Evolutionary conservation across 441 rosid genomes (phyloP), one percentile per base, ranked within the genome.

Genomic region (Corymbia calophylla): DNA sequence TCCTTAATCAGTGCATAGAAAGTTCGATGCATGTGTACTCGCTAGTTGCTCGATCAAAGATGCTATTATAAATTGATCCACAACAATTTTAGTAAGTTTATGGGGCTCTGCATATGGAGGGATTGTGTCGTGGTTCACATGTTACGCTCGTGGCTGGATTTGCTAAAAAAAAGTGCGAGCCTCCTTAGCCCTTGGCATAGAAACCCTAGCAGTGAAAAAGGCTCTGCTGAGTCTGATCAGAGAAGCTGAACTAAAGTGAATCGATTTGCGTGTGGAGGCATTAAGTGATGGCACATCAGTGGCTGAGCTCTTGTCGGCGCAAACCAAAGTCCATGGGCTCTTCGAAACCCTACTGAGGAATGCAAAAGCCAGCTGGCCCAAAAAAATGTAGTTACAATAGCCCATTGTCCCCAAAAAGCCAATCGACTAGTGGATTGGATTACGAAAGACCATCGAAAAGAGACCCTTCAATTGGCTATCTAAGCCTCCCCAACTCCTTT

Each of bases 1-100:
- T 0, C 62, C 29, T 56, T 56, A 56, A 56, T 56, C 6, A 2
- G 62, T 56, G 62, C 62, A 56, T 56, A 56, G 1, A 56, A 56
- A 56, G 29, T 56, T 55, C 25, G 9, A 56, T 56, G 5, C 2
- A 56, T 9, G 62, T 23, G 2, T 56, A 23, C 62, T 56, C 2
- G 23, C 0, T 0, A 5, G 6, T 56, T 56, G 62, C 62, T 21
- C 0, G 6, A 56, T 23, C 29, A 56, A 56, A 56, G 25, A 9
- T 56, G 29, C 62, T 23, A 21, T 25, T 56, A 56, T 56, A 23
- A 56, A 56, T 56, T 56, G 62, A 56, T 56, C 29, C 29, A 9
- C 27, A 9, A 56, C 62, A 23, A 56, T 23, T 56, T 56, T 9
- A 23, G 29, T 23, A 23, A 2, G 23, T 56, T 21, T 23, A 56